A percentile compares a stretch with the other conserved stretches of the same genome.
These are phyloP conservation scores for Tremella mesenterica DNA, from an alignment of 768 basidiomycete species.

Conservation along the genomic window DNA sequence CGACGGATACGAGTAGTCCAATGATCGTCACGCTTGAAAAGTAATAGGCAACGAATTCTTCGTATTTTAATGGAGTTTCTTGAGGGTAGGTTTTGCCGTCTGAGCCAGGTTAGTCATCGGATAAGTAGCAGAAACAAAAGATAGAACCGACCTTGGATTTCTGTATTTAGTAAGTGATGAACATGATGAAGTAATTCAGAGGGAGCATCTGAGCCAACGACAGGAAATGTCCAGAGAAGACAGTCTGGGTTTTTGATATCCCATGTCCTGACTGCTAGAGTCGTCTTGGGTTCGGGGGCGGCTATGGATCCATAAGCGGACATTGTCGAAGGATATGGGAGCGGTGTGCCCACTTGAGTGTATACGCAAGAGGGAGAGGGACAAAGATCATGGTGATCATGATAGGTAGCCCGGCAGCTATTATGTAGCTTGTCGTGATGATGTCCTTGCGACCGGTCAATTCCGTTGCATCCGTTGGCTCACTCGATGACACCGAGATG, in stretches of 20 bases:
- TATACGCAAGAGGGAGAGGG: no score
- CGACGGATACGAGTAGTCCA: constrained; percentile 48
- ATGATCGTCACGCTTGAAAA: constrained; percentile 68
- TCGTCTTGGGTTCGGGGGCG: constrained; percentile 40
- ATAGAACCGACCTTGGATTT: constrained; percentile 53
- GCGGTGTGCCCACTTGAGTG: no score
- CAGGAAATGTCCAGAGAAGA: constrained; percentile 51
- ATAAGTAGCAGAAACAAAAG: not conserved
- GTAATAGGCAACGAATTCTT: constrained; percentile 65
- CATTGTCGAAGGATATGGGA: no score
- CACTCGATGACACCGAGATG: no score
- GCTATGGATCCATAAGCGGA: constrained; percentile 60
- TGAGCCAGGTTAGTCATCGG: constrained; percentile 3
- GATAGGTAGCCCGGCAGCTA: no score
- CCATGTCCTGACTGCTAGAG: no score
- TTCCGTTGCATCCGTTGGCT: no score
- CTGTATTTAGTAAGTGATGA: constrained; percentile 57
- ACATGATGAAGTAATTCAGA: constrained; percentile 57
- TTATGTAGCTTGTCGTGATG: no score
- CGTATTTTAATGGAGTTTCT: constrained; percentile 50
- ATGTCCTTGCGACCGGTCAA: no score
- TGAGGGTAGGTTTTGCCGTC: constrained; percentile 76
- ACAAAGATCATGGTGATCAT: no score
- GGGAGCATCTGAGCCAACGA: constrained; percentile 49
- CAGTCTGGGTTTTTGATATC: no score